Base-by-base conservation (phyloP, 768 basidiomycete species). In the Boletellus sp. region DNA sequence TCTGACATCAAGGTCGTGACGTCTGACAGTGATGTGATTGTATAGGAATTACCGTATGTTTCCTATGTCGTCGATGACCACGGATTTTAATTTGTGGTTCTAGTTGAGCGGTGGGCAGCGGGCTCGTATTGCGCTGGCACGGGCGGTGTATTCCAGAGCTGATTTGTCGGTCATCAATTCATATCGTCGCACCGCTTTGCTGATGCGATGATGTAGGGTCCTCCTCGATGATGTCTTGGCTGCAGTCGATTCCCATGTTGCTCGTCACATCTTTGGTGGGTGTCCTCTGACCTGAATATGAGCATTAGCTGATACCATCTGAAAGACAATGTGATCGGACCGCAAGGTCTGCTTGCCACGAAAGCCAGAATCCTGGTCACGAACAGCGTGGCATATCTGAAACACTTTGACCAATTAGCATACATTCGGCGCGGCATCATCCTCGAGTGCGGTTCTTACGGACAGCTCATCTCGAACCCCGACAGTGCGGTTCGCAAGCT, bases 221-320 rank as follows among this genome's bases (percentile, higher is more conserved):
- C 77, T 97, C 2, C 75, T 97, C 6, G 95, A 97, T 57, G 94
- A 98, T 54, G 92, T 92, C 36, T 76, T 97, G 31, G 85, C 90
- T 23, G 87, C 87, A 15, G 84, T 90, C 6, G 89, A 90, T 58
- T 81, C 86, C n/a, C 90, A 92, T 66, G 90, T 92, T 33, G 89
- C 88, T 13, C 81, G 87, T 4, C 91, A 94, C 63, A 75, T 94
- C 13, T 93, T 92, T 55, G 85, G 88, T 87, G 57, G 9, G 51
- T 7, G 9, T 32, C 54, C 11, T 23, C 15, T 6, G 7, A 8
- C 16, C 23, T 40, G 16, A 1, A 47, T 9, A 22, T 24, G 10
- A 23, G 34, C 44, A 4, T n/a, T 24, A 1, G 48, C 37, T 58
- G 22, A 49, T 10, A 17, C 36, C 16, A 3, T 9, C 57, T 16